Base-by-base conservation (phyloP, 257 asterid genomes). In the Lithospermum erythrorhizon region DNA sequence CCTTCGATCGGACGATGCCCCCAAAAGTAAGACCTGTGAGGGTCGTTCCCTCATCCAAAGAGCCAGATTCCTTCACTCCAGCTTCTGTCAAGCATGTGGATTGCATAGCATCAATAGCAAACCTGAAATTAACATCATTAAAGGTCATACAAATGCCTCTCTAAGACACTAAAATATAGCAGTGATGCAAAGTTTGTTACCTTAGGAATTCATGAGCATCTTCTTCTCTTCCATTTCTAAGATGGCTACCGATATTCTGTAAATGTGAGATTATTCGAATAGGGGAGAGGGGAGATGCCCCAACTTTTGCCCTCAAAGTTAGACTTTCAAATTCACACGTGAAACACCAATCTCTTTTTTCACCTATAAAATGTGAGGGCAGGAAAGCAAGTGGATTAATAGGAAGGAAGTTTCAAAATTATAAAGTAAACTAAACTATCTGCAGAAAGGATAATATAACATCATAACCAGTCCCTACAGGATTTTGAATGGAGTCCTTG, bases 201-300 rank as follows among this genome's bases (percentile, higher is more conserved):
- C 95, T 79, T 57, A 86, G 87, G 83, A 88, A 88, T 68, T 86
- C 96, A 65, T 89, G 96, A 18, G 96, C 96, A 41, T 86, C 95
- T 81, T 89, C 96, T 73, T 89, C 87, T 78, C 81, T 78, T 55
- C 96, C 96, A 72, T 76, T 68, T 63, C 77, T 81, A 70, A 88
- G 81, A 78, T 76, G 83, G 68, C 83, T 75, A 63, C 95, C 96
- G 1, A 82, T 74, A 29, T 64, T 69, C 65, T 80, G 81, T 61
- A 88, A 71, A 49, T 79, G 83, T 70, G 95, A 77, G 63, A 86
- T 54, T 56, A 89, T 79, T 52, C 82, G 73, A 23, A 61, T 79
- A 6, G 95, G 91, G 54, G 94, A 77, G 62, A 86, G 37, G 9
- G 89, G 84, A 74, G 81, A 77, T 64, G 58, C 67, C 49, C 79